Percentiles rank a stretch among this genome's conserved stretches.
phyloP scores from a whole-genome alignment of 2,329 filamentous ascomycete species.

The Pochonia chlamydosporia region DNA sequence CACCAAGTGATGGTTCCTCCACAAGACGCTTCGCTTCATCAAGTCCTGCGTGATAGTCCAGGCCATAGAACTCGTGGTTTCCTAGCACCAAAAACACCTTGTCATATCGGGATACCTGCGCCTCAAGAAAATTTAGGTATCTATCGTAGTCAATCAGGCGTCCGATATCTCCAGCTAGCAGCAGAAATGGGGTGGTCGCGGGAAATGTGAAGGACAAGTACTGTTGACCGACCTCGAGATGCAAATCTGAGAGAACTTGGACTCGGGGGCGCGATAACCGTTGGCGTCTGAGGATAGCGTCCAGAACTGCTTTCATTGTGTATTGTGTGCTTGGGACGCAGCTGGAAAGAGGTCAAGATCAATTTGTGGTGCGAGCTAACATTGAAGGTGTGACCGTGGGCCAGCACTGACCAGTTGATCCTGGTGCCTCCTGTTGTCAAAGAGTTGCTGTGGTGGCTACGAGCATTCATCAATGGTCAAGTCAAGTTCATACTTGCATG shows the following conservation, averaged over 20 bases:
- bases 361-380: no score
- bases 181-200: conserved; percentile 33
- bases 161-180: conserved; percentile 46
- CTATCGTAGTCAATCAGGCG: conserved; percentile 38
- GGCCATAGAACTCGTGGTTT: conserved; percentile 49
- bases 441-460: no score
- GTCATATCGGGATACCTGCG: conserved; percentile 34
- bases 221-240: conserved; percentile 40
- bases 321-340: no score
- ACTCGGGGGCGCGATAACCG: conserved; percentile 1
- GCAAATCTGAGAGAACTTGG: conserved; percentile 42
- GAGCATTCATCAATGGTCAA: no score
- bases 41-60: conserved; percentile 32
- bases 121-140: conserved; percentile 37
- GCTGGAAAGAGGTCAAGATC: no score
- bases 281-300: conserved; percentile 1
- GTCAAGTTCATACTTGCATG: no score
- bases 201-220: conserved; percentile 37
- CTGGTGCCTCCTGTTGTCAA: no score
- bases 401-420: no score
- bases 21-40: conserved; percentile 29
- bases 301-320: conserved; percentile 6
- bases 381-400: no score
- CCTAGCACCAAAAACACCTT: conserved; percentile 43
- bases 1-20: conserved; percentile 29